phyloP scores from a whole-genome alignment of 2,329 filamentous ascomycete genomes.

The Cordyceps farinosa region DNA sequence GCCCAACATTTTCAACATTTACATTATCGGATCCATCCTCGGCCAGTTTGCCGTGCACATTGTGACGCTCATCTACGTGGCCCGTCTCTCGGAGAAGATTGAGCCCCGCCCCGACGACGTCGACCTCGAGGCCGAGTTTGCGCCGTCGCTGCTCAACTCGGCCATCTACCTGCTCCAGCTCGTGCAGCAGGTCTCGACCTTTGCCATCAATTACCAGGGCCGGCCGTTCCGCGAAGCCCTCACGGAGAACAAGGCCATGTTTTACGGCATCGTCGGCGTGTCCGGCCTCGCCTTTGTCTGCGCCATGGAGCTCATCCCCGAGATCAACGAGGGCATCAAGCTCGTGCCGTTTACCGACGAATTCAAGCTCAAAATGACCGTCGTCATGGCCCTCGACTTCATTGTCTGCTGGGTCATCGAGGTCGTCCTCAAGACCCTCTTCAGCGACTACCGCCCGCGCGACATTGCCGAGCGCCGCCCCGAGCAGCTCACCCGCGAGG shows the following conservation, averaged over 20 bases:
- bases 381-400: slow-evolving; percentile 84
- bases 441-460: slow-evolving; percentile 88
- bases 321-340: slow-evolving; percentile 89
- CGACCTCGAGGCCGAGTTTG: slow-evolving; percentile 92
- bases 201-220: slow-evolving; percentile 98
- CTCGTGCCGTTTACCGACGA: slow-evolving; percentile 85
- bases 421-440: slow-evolving; percentile 75
- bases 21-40: slow-evolving; percentile 96
- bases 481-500: slow-evolving; percentile 80
- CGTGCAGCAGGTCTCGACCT: slow-evolving; percentile 98
- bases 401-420: slow-evolving; percentile 84
- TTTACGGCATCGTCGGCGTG: slow-evolving; percentile 89
- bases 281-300: slow-evolving; percentile 89
- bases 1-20: slow-evolving; percentile 98
- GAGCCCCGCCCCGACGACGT: slow-evolving; percentile 66
- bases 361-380: slow-evolving; percentile 84
- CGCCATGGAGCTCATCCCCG: slow-evolving; percentile 90
- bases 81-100: slow-evolving; percentile 78
- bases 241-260: slow-evolving; percentile 96
- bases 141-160: slow-evolving; percentile 89
- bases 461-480: slow-evolving; percentile 85
- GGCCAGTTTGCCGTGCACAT: slow-evolving; percentile 98
- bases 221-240: slow-evolving; percentile 96
- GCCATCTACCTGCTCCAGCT: slow-evolving; percentile 96
- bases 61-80: slow-evolving; percentile 88